phyloP scores from a whole-genome alignment of 768 basidiomycete genomes.

The Pulveroboletus sp. region DNA sequence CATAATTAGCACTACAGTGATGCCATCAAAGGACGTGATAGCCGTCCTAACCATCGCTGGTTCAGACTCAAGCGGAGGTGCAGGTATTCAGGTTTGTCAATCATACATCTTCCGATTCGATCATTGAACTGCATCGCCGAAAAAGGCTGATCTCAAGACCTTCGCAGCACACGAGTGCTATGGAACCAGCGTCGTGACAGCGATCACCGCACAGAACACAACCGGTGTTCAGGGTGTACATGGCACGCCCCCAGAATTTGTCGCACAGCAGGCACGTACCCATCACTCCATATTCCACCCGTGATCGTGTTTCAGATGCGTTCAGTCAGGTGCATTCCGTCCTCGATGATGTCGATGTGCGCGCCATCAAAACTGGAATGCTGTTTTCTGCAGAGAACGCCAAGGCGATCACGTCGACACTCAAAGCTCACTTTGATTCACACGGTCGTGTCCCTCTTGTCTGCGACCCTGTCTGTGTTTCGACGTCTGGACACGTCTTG shows the following conservation, averaged over 20 bases:
- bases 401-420: constrained; percentile 46
- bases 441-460: constrained; percentile 52
- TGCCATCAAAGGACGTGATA: constrained; percentile 13
- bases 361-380: constrained; percentile 90
- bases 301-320: not conserved
- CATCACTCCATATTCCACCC: not conserved
- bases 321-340: constrained; percentile 60
- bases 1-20: not conserved
- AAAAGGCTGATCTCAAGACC: constrained; percentile 87
- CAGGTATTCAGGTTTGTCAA: constrained; percentile 75
- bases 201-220: constrained; percentile 89
- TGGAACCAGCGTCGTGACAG: constrained; percentile 80
- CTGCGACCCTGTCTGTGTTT: constrained; percentile 89
- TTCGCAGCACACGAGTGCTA: constrained; percentile 78
- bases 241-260: constrained; percentile 63
- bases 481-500: constrained; percentile 83
- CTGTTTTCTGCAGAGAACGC: constrained; percentile 60
- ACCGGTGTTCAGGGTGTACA: constrained; percentile 76
- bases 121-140: not conserved
- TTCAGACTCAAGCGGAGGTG: constrained; percentile 81
- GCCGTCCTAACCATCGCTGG: constrained; percentile 73
- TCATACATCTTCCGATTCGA: not conserved
- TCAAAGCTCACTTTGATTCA: constrained; percentile 41
- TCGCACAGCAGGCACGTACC: constrained; percentile 64
- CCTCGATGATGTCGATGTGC: constrained; percentile 65